phyloP scores from a whole-genome alignment of 2,329 filamentous ascomycete species.

The Diaporthe citri region DNA sequence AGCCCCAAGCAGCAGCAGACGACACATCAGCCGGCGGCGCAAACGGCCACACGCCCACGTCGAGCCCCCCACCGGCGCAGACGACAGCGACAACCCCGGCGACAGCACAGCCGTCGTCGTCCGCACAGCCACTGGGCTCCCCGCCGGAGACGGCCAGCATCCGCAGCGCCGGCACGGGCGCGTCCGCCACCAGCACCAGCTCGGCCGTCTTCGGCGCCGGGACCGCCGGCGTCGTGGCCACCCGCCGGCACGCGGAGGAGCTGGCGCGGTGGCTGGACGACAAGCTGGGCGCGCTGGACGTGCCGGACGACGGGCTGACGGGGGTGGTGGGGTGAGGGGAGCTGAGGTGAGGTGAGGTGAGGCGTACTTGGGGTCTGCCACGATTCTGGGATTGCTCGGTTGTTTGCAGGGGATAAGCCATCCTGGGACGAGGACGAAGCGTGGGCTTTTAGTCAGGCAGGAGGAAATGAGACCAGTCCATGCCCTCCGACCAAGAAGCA shows the following conservation, averaged over 20 bases:
- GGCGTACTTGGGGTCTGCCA: not conserved
- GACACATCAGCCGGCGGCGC: constrained; percentile 1
- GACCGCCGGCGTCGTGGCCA: constrained; percentile 61
- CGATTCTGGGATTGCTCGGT: not conserved
- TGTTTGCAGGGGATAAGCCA: not conserved
- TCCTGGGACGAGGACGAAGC: not conserved
- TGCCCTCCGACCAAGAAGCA: not conserved
- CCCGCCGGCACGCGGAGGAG: constrained; percentile 70
- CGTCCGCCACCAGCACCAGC: constrained; percentile 46
- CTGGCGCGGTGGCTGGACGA: constrained; percentile 71
- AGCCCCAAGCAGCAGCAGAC: constrained; percentile 11
- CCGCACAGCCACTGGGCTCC: constrained; percentile 45
- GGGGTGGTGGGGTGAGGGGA: constrained; percentile 14
- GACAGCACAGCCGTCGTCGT: not conserved
- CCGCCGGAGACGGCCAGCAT: constrained; percentile 62
- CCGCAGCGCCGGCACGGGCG: constrained; percentile 57
- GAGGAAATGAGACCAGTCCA: too few species aligned
- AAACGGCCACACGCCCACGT: constrained; percentile 36
- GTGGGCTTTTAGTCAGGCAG: too few species aligned
- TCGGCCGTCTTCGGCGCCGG: constrained; percentile 51
- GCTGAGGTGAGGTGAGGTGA: not conserved
- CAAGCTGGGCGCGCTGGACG: constrained; percentile 65
- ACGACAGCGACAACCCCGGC: constrained; percentile 32
- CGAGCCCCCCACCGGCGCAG: constrained; percentile 44
- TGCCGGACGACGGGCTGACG: constrained; percentile 66